Conservation (phyloP, 164 flowering plant genomes). For the Cinnamomum micranthum region DNA sequence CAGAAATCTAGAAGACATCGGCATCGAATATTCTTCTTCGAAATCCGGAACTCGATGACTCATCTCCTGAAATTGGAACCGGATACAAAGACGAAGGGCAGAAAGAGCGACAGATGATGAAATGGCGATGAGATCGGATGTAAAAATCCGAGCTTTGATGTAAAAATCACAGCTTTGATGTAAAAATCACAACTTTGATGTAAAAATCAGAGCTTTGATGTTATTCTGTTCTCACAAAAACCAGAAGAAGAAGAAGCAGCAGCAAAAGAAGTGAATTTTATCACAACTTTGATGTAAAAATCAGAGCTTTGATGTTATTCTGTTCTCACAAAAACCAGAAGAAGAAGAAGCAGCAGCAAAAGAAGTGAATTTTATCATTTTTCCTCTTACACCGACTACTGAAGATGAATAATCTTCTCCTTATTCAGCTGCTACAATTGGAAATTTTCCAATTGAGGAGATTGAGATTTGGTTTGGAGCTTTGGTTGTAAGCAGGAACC, state of each 20-base stretch:
- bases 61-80: slow-evolving; percentile 23
- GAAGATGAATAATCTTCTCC: neutral
- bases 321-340: neutral
- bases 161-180: neutral
- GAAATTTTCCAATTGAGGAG: neutral
- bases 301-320: neutral
- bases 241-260: neutral
- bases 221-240: no score
- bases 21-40: slow-evolving; percentile 41
- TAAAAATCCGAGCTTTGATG: neutral
- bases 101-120: neutral
- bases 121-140: neutral
- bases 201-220: neutral
- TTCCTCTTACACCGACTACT: neutral
- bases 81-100: neutral
- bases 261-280: neutral
- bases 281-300: neutral
- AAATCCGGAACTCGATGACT: slow-evolving; percentile 59
- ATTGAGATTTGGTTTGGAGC: neutral
- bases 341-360: neutral
- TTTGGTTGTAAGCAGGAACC: neutral
- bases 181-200: neutral
- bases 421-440: no score
- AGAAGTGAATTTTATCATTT: neutral
- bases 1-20: slow-evolving; percentile 23